These are phyloP conservation scores for Aspergillus neotritici DNA, from an alignment of 2,329 filamentous ascomycete genomes.

Conservation along the genomic window DNA sequence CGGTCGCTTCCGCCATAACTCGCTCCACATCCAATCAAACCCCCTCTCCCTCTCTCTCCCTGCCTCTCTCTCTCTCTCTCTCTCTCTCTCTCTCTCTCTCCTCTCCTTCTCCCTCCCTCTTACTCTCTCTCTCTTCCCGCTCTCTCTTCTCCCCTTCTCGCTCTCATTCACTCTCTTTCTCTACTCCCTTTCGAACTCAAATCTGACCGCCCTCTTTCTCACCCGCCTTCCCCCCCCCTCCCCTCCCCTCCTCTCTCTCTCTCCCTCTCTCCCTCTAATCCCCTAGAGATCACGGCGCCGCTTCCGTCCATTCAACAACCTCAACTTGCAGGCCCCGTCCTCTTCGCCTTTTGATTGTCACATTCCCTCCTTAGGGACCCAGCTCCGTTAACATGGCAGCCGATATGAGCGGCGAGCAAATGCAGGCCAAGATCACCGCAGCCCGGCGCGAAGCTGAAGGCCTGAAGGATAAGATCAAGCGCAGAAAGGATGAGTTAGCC, in stretches of 20 bases:
- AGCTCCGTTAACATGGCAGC: slow-evolving; percentile 38
- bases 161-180: slow-evolving; percentile 1
- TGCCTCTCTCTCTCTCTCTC: not conserved
- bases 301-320: slow-evolving; percentile 32
- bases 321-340: slow-evolving; percentile 9
- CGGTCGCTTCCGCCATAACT: slow-evolving; percentile 24
- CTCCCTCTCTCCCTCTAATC: slow-evolving; percentile 8
- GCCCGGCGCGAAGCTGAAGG: slow-evolving; percentile 96
- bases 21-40: slow-evolving; percentile 23
- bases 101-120: slow-evolving; percentile 4
- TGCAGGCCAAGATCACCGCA: slow-evolving; percentile 88
- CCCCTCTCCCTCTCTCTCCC: slow-evolving; percentile 6
- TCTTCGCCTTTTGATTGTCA: slow-evolving; percentile 16
- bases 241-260: slow-evolving; percentile 8
- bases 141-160: not conserved
- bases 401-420: slow-evolving; percentile 52
- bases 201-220: slow-evolving; percentile 8
- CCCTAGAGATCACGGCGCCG: slow-evolving; percentile 19
- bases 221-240: slow-evolving; percentile 7
- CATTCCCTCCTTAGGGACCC: slow-evolving; percentile 21
- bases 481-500: slow-evolving; percentile 98
- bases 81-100: slow-evolving; percentile 8
- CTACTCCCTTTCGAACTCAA: slow-evolving; percentile 2
- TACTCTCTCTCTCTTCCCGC: slow-evolving; percentile 5
- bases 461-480: slow-evolving; percentile 97